Conservation (phyloP, 2,329 filamentous ascomycete species). For the Colletotrichum sp. region DNA sequence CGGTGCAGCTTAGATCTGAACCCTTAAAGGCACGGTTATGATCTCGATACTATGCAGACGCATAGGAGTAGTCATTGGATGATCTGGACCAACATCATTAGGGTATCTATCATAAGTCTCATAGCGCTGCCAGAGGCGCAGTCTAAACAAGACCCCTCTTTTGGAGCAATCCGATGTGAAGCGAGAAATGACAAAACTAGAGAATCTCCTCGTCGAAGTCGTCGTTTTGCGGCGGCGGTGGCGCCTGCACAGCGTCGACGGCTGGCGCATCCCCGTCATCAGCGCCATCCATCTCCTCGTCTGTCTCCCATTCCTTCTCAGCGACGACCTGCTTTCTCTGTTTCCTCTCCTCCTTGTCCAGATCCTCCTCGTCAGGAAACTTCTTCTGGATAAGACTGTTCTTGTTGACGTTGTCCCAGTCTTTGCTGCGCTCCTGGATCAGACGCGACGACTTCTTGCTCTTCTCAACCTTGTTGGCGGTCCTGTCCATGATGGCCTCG, state of each 20-base stretch:
- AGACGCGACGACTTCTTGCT: slow-evolving; percentile 54
- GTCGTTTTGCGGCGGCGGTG: not conserved
- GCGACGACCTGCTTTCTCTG: slow-evolving; percentile 22
- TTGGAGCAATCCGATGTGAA: not conserved
- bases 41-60: not conserved
- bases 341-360: slow-evolving; percentile 23
- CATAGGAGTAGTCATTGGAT: not conserved
- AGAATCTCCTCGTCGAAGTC: slow-evolving; percentile 21
- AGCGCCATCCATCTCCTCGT: slow-evolving; percentile 39
- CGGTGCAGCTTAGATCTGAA: not conserved
- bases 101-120: slow-evolving; percentile 22
- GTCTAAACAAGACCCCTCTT: not conserved
- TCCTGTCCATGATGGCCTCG: slow-evolving; percentile 64
- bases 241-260: not conserved
- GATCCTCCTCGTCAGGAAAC: slow-evolving; percentile 26
- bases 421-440: slow-evolving; percentile 55
- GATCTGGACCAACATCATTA: slow-evolving; percentile 9
- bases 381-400: not conserved
- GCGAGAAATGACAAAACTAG: not conserved
- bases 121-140: slow-evolving; percentile 11
- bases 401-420: slow-evolving; percentile 65
- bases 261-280: not conserved
- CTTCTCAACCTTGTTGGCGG: slow-evolving; percentile 58
- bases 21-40: not conserved
- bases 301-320: slow-evolving; percentile 32